Evolutionary conservation across 192 early-diverging fungal genomes (phyloP).

Genomic region (Gamsiella multidivaricata): DNA sequence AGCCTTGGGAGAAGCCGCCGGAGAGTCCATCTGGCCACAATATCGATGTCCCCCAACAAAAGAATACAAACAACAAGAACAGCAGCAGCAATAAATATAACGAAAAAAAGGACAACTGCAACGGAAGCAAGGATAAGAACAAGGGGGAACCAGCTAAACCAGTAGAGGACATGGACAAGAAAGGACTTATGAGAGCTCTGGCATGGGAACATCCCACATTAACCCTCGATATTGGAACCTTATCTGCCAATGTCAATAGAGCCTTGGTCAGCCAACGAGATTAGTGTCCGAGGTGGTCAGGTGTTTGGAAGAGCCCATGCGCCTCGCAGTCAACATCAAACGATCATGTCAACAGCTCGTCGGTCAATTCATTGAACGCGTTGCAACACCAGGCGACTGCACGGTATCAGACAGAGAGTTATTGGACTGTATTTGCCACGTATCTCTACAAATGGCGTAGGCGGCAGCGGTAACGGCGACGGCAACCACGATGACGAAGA

Average conservation of each 20-base stretch:
- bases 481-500: neutral
- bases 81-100: neutral
- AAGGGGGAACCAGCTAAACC: no score
- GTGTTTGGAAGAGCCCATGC: neutral
- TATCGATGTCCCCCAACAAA: neutral
- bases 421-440: neutral
- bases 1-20: neutral
- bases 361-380: neutral
- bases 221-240: conserved; percentile 7
- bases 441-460: neutral
- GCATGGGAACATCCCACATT: conserved; percentile 6
- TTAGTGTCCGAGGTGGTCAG: neutral
- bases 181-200: neutral
- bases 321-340: neutral
- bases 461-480: neutral
- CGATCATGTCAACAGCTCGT: neutral
- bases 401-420: neutral
- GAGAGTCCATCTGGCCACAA: neutral
- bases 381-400: neutral
- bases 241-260: conserved; percentile 1
- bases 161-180: no score
- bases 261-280: neutral
- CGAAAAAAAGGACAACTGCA: no score
- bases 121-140: no score
- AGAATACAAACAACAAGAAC: neutral